Base-by-base conservation (phyloP, 257 asterid genomes). In the Salvia rosmarinus region DNA sequence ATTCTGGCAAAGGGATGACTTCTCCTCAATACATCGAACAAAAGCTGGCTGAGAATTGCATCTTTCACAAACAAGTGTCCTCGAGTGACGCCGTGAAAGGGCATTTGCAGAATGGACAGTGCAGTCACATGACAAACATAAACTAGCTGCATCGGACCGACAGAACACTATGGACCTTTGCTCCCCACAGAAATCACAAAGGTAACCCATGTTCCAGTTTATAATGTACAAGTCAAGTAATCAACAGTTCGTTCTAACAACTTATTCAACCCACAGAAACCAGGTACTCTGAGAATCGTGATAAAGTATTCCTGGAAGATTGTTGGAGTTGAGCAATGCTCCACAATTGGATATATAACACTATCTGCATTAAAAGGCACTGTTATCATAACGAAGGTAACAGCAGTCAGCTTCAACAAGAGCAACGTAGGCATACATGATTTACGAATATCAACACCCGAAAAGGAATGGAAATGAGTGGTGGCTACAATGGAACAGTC, bases 81-180 rank as follows among this genome's bases (percentile, higher is more conserved):
- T 83, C 1, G 84, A 60, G 78, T 85, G 90, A 35, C 90, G 86
- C 55, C 39, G 77, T 4, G 90, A 83, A 58, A 85, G 88, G 46
- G 86, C 86, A 37, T 85, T 85, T 14, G 88, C 90, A 9, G 86
- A 85, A 77, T 85, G 90, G 73, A 85, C 83, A 58, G 76, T 79
- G n/a, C 80, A 77, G 56, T 85, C 90, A 63, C 90, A 85, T 17
- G 88, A 81, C 60, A 85, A 77, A 70, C 90, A 85, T 66, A 85
- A 75, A 68, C 82, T 74, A 23, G 90, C 90, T 21, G 88, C 79
- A 79, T 85, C 90, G 6, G 90, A 85, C 32, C 83, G 85, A 73
- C 90, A 85, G 37, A 79, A 77, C 9, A 85, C 82, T 55, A 77
- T 57, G 25, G 90, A 75, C 62, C 78, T 81, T 77, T 83, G 85